Percentiles rank a stretch among this genome's conserved stretches.
Evolutionary conservation across 495 filamentous ascomycete genomes (phyloP).

Genomic region (Aspergillus mulundensis): DNA sequence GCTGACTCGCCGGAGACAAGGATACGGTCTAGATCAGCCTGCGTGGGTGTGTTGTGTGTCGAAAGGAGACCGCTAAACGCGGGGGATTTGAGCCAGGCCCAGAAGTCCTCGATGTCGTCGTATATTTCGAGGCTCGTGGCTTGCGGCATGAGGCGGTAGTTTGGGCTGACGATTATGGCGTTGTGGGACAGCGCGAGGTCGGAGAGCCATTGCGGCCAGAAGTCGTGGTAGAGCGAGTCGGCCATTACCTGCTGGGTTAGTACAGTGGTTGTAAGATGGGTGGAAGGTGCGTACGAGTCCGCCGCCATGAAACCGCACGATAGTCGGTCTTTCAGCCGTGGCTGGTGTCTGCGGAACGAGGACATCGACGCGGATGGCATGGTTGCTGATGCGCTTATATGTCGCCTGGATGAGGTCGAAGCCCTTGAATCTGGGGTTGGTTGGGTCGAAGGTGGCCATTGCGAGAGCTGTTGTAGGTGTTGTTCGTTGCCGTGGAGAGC

Average conservation of each 20-base stretch:
- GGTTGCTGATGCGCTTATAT: conserved; percentile 28
- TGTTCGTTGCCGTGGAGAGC: too few relatives aligned
- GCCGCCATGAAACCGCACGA: conserved; percentile 32
- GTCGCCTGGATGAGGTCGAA: conserved; percentile 29
- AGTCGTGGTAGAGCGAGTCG: conserved; percentile 28
- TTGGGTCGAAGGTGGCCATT: too few relatives aligned
- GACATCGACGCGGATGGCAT: conserved; percentile 30
- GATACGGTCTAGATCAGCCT: too few relatives aligned
- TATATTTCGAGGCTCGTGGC: conserved; percentile 44
- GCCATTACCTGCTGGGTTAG: conserved; percentile 19
- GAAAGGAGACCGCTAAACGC: too few relatives aligned
- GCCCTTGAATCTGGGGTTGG: conserved; percentile 1
- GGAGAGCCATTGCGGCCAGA: conserved; percentile 29
- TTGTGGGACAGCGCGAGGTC: conserved; percentile 26
- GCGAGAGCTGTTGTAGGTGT: too few relatives aligned
- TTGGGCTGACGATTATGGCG: conserved; percentile 40
- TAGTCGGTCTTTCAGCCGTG: conserved; percentile 24
- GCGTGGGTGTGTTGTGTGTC: too few relatives aligned
- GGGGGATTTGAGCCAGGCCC: conserved; percentile 39
- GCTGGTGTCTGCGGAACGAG: conserved; percentile 23
- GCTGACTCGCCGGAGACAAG: too few relatives aligned
- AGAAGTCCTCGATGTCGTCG: conserved; percentile 48
- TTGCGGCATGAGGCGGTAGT: conserved; percentile 53
- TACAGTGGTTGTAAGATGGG: background rate
- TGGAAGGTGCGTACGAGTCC: conserved; percentile 22